These are phyloP conservation scores for Phialophora tarda DNA, from an alignment of 2,329 filamentous ascomycete genomes.

Conservation along the genomic window DNA sequence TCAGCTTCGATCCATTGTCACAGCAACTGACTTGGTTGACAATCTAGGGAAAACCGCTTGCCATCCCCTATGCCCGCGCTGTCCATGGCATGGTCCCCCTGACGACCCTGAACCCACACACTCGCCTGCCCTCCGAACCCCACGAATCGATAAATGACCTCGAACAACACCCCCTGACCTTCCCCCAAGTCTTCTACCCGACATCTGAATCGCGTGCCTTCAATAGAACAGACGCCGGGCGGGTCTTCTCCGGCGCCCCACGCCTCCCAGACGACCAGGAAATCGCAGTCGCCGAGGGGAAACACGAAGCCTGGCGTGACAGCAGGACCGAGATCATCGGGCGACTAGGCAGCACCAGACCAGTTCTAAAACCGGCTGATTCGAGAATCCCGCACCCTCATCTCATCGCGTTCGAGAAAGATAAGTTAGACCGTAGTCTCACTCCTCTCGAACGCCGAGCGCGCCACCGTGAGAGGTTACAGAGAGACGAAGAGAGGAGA, in stretches of 20 bases:
- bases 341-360: conserved; percentile 51
- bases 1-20: not conserved
- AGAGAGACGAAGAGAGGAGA: conserved; percentile 49
- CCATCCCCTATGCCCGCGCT: conserved; percentile 75
- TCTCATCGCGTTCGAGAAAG: conserved; percentile 57
- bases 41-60: conserved; percentile 73
- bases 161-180: conserved; percentile 61
- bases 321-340: conserved; percentile 49
- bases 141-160: conserved; percentile 71
- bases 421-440: conserved; percentile 46
- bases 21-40: conserved; percentile 7
- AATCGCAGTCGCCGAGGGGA: conserved; percentile 41
- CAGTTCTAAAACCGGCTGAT: conserved; percentile 65
- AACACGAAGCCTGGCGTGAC: conserved; percentile 42
- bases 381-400: conserved; percentile 69
- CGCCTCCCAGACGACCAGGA: conserved; percentile 46
- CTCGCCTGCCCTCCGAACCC: conserved; percentile 46
- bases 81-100: conserved; percentile 80
- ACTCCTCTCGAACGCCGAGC: conserved; percentile 46
- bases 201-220: conserved; percentile 68
- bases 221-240: conserved; percentile 68
- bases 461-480: conserved; percentile 54
- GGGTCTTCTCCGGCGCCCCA: conserved; percentile 60
- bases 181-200: conserved; percentile 66
- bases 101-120: conserved; percentile 55